Percentiles rank a stretch among this genome's conserved stretches.
These are phyloP conservation scores for Spatholobus suberectus DNA, from an alignment of 306 rosid genomes.

Conservation along the genomic window DNA sequence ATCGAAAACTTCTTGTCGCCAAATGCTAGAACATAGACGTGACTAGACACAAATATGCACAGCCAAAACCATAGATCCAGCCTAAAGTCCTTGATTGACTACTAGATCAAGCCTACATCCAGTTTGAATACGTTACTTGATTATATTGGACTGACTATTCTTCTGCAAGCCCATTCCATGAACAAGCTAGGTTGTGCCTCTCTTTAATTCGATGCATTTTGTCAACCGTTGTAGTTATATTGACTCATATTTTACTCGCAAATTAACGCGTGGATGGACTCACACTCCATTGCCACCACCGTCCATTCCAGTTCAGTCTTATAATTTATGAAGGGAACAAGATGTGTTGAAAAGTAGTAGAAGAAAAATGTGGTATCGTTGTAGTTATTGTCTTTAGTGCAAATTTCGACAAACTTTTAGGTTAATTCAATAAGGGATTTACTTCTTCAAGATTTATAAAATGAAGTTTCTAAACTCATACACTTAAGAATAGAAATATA, in stretches of 20 bases:
- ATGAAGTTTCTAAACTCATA: not conserved
- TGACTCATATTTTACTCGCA: not conserved
- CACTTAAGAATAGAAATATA: no score
- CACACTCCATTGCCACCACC: not conserved
- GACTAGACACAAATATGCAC: conserved; percentile 19
- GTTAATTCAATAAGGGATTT: not conserved
- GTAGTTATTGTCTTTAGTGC: not conserved
- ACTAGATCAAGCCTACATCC: not conserved
- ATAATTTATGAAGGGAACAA: not conserved
- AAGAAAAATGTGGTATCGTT: not conserved
- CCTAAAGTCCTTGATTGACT: conserved; percentile 1
- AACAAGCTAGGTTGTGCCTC: not conserved
- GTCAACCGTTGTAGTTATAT: not conserved
- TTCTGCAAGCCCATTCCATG: not conserved
- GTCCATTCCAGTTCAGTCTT: not conserved
- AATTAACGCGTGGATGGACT: not conserved
- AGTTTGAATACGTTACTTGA: conserved; percentile 13
- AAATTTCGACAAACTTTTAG: not conserved
- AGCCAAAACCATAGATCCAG: conserved; percentile 38
- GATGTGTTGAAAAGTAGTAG: not conserved
- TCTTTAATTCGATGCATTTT: not conserved
- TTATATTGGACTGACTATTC: not conserved
- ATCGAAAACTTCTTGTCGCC: conserved; percentile 40
- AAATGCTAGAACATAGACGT: conserved; percentile 37
- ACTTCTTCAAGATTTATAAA: not conserved